These are phyloP conservation scores for Saccharomycopsis fermentans DNA, from an alignment of 805 yeast species.

Conservation along the genomic window DNA sequence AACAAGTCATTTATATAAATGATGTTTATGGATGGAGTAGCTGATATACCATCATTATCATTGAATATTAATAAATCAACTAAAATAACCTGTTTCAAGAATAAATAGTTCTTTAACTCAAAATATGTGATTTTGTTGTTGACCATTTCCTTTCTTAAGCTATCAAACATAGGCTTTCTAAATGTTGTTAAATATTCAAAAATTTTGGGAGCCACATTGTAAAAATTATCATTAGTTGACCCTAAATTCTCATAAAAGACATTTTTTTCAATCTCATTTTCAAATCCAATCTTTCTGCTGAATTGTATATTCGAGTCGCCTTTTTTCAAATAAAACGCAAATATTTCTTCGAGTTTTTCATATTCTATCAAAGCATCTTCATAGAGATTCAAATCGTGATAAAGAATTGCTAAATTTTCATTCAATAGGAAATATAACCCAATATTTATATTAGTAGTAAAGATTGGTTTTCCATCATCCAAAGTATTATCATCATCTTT, in stretches of 20 bases:
- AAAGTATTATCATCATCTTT: conserved; percentile 6
- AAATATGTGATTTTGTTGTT: conserved; percentile 18
- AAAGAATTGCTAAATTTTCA: conserved; percentile 42
- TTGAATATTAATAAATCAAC: conserved; percentile 25
- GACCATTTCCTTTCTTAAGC: conserved; percentile 8
- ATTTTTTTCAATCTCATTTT: conserved; percentile 9
- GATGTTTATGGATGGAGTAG: conserved; percentile 33
- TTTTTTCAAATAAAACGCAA: conserved; percentile 20
- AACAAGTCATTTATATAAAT: conserved; percentile 31
- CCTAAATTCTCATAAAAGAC: conserved; percentile 15
- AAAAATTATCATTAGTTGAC: conserved; percentile 8
- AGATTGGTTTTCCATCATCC: conserved; percentile 15
- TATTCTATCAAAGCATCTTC: conserved; percentile 53
- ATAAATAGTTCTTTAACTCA: conserved; percentile 26
- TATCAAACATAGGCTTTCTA: conserved; percentile 10
- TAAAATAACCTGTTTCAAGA: conserved; percentile 29
- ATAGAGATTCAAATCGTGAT: conserved; percentile 43
- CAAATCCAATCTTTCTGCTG: conserved; percentile 14
- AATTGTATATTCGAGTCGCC: conserved; percentile 5
- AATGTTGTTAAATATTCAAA: conserved; percentile 12
- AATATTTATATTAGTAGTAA: conserved; percentile 35
- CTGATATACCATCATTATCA: conserved; percentile 25
- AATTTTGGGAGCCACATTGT: conserved; percentile 12
- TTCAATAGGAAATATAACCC: conserved; percentile 34
- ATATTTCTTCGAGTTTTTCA: conserved; percentile 32